phyloP scores from a whole-genome alignment of 2,329 filamentous ascomycete genomes.

The Pyrenochaeta sp. region DNA sequence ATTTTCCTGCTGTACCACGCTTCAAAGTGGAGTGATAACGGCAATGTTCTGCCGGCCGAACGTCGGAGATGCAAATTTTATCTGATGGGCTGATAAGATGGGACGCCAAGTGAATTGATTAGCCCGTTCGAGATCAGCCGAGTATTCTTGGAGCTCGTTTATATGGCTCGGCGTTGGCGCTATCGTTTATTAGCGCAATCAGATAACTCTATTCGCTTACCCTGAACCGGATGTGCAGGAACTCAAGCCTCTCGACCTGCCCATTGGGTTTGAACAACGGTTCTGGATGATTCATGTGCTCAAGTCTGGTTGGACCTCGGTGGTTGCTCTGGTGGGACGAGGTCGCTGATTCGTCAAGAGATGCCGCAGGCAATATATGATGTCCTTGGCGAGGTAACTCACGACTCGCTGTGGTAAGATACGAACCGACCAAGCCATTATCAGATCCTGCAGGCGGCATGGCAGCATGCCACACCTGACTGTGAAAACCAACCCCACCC shows the following conservation, averaged over 20 bases:
- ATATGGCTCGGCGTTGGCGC: conserved; percentile 14
- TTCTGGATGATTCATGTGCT: not conserved
- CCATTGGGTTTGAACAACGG: conserved; percentile 2
- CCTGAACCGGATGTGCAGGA: conserved; percentile 10
- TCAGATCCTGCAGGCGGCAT: conserved; percentile 9
- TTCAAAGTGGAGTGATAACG: conserved; percentile 8
- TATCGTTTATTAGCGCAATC: conserved; percentile 31
- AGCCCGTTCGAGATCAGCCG: conserved; percentile 1
- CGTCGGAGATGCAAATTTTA: conserved; percentile 39
- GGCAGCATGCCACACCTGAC: conserved; percentile 5
- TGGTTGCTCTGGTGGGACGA: not conserved
- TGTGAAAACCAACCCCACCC: not conserved
- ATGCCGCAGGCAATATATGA: conserved; percentile 17
- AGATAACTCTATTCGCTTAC: conserved; percentile 32
- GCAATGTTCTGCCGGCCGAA: conserved; percentile 22
- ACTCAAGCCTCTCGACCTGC: not conserved
- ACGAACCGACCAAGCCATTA: conserved; percentile 12
- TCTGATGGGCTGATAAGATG: conserved; percentile 40
- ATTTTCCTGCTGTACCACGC: not conserved
- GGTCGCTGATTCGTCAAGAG: conserved; percentile 8
- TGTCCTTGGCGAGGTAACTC: conserved; percentile 24
- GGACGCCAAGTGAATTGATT: conserved; percentile 13
- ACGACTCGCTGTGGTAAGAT: conserved; percentile 11
- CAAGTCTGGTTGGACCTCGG: not conserved
- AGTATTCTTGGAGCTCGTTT: not conserved